Base-by-base conservation (phyloP, 345 rosid species). In the Pistacia integerrima region DNA sequence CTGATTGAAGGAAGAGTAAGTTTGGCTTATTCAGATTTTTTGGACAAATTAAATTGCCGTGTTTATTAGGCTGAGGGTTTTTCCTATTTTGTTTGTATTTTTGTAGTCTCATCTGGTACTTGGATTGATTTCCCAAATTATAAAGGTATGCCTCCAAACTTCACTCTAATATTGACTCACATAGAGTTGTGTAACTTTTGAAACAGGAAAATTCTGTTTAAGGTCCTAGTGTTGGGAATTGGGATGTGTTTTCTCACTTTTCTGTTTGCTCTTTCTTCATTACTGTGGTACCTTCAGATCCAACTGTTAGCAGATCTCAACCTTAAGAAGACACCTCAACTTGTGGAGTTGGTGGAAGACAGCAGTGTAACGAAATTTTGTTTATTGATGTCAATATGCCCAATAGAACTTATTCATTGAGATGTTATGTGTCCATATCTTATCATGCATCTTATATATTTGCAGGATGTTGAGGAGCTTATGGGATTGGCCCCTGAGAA, bases 291-390 rank as follows among this genome's bases (percentile, higher is more conserved):
- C 82, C 48, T 79, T 73, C 87, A 93, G 96, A 94, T 93, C 80
- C 98, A 94, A 86, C 84, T 93, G 28, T 78, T 94, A 18, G 97
- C 97, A 5, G 94, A 94, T 85, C 97, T 94, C 82, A 90, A 90
- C 79, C 86, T 94, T 69, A 93, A 84, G 89, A 94, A 94, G 93
- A 94, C 95, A 69, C 97, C 98, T 84, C 98, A 93, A 78, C 97
- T 94, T 18, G 89, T 93, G 77, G 98, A 94, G 72, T 76, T 94
- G 87, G 93, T 93, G 78, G 98, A 91, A 20, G 97, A 91, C 77
- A 87, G 71, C 85, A 87, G 76, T 81, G 97, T 93, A 86, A 83
- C 35, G 77, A 63, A 71, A 57, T 38, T 38, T 77, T 59, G 69
- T 73, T 68, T 61, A 14, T 58, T 20, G 33, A 48, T 58, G 70